Evolutionary conservation across 805 yeast species (phyloP).

Genomic region (Brettanomyces bruxellensis): DNA sequence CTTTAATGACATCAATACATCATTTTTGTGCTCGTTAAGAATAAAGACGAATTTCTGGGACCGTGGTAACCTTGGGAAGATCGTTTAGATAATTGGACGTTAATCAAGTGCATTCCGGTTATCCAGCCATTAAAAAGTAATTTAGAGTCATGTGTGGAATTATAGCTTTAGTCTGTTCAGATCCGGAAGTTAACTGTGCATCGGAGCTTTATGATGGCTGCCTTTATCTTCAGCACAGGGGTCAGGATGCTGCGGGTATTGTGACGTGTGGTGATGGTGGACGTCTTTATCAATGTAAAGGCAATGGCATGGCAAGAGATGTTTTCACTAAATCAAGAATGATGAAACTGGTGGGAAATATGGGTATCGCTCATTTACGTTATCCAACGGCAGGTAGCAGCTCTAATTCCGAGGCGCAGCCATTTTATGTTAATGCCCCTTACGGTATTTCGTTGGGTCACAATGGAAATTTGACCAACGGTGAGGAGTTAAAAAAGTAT

Average conservation of each 20-base stretch:
- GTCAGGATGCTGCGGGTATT: constrained; percentile 99
- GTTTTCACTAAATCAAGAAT: constrained; percentile 84
- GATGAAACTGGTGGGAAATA: constrained; percentile 74
- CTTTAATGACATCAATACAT: too few relatives aligned
- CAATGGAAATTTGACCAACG: constrained; percentile 92
- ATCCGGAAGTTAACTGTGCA: constrained; percentile 65
- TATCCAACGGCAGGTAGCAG: constrained; percentile 97
- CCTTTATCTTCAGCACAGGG: constrained; percentile 89
- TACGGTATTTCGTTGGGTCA: constrained; percentile 88
- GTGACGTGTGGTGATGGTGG: constrained; percentile 93
- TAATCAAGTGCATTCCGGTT: too few relatives aligned
- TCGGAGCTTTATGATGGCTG: constrained; percentile 90
- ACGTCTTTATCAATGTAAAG: constrained; percentile 93
- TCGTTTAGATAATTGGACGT: too few relatives aligned
- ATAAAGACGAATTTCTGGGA: too few relatives aligned
- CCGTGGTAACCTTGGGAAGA: too few relatives aligned
- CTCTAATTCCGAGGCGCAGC: constrained; percentile 96
- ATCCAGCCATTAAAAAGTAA: too few relatives aligned
- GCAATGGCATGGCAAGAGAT: constrained; percentile 97
- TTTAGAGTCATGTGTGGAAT: constrained; percentile 77
- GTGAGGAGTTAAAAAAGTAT: constrained; percentile 62
- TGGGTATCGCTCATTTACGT: constrained; percentile 92
- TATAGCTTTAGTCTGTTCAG: constrained; percentile 77
- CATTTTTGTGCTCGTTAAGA: too few relatives aligned
- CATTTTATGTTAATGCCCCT: constrained; percentile 95